Base-by-base conservation (phyloP, 768 basidiomycete species). In the Fomitopsis pulvina region DNA sequence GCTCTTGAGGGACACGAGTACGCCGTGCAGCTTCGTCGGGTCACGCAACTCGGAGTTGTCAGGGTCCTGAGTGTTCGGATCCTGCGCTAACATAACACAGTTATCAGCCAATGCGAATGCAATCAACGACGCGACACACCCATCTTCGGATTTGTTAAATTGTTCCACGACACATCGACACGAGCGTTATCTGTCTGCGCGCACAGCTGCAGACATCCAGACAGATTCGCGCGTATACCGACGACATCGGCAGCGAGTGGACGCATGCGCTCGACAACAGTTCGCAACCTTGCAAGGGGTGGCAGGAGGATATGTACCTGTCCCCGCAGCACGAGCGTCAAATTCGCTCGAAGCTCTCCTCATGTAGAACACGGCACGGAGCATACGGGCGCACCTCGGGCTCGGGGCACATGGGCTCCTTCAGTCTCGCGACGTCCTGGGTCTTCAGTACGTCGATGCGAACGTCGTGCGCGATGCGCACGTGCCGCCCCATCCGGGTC, bases 321-420 rank as follows among this genome's bases (percentile, higher is more conserved):
- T 37, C 44, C 0, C 47, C 26, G 25, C 18, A 29, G n/a, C 32
- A 26, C 16, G 9, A n/a, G 27, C 12, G 9, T 24, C 7, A 20
- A 38, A 16, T 2, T 14, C 14, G n/a, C n/a, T n/a, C n/a, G n/a
- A n/a, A n/a, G n/a, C n/a, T n/a, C n/a, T n/a, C n/a, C n/a, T n/a
- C n/a, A n/a, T n/a, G n/a, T n/a, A n/a, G n/a, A n/a, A n/a, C n/a
- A n/a, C n/a, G 18, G 26, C n/a, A 30, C 28, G 14, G 25, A 4
- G 12, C 70, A 79, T 56, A 37, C 5, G 14, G 34, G 18, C 34
- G 34, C 56, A 90, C 92, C 52, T 93, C 87, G 14, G 91, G 88
- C 26, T 87, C 83, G 1, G 92, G 92, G 60, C 91, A 93, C 57
- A 88, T 64, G 1, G 92, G 92, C 62, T 93, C 92, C 24, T 70